A percentile compares a stretch with the other conserved stretches of the same genome.
phyloP scores from a whole-genome alignment of 805 yeast species.

The Zygosaccharomyces bailii region DNA sequence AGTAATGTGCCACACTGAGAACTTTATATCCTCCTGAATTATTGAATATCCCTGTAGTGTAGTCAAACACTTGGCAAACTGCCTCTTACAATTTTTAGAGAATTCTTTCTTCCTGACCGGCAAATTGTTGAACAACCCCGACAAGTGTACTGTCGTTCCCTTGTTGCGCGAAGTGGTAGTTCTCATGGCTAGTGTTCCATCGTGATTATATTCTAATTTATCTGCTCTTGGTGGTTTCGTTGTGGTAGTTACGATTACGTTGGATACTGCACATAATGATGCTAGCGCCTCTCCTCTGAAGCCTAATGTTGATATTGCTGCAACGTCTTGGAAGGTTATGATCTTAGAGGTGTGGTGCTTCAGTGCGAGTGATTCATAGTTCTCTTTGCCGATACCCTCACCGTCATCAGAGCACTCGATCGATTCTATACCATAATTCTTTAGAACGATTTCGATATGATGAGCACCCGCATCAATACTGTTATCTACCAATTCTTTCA shows the following conservation, averaged over 20 bases:
- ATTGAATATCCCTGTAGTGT: conserved; percentile 67
- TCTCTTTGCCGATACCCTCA: conserved; percentile 52
- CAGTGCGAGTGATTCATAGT: conserved; percentile 51
- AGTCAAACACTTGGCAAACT: conserved; percentile 63
- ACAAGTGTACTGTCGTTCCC: conserved; percentile 67
- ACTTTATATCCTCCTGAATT: conserved; percentile 53
- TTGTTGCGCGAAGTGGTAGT: conserved; percentile 48
- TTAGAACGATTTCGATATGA: conserved; percentile 62
- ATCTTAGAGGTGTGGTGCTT: conserved; percentile 71
- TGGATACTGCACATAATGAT: conserved; percentile 58
- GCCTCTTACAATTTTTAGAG: conserved; percentile 61
- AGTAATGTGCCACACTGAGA: conserved; percentile 55
- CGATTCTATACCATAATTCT: conserved; percentile 68
- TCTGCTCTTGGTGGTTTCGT: conserved; percentile 56
- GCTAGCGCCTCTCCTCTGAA: conserved; percentile 82
- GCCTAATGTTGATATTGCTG: conserved; percentile 54
- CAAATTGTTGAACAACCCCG: conserved; percentile 58
- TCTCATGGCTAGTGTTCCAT: conserved; percentile 49
- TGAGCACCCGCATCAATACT: conserved; percentile 75
- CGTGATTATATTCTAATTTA: conserved; percentile 48
- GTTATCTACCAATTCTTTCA: conserved; percentile 86
- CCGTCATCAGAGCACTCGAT: conserved; percentile 72
- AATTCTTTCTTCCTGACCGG: conserved; percentile 84
- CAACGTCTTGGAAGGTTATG: conserved; percentile 51
- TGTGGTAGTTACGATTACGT: conserved; percentile 50